phyloP scores from a whole-genome alignment of 2,329 filamentous ascomycete genomes.

The Nigrospora oryzae region DNA sequence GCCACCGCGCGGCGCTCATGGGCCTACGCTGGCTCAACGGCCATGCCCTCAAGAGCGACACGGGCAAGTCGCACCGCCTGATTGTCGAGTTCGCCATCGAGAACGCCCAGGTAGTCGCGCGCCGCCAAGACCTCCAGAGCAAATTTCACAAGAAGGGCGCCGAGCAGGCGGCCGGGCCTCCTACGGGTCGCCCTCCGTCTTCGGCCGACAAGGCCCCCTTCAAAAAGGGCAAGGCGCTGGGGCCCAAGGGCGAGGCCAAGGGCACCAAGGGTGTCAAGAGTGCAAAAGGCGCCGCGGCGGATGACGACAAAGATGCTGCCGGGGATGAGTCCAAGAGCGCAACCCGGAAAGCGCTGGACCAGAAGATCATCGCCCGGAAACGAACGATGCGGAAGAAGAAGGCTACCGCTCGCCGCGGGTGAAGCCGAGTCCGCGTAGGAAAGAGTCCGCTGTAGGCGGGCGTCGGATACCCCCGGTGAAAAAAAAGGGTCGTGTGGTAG shows the following conservation, averaged over 20 bases:
- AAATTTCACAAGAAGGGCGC: slow-evolving; percentile 19
- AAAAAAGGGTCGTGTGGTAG: too few species aligned
- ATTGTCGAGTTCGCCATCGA: slow-evolving; percentile 98
- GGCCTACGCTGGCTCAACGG: slow-evolving; percentile 91
- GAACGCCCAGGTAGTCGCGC: slow-evolving; percentile 88
- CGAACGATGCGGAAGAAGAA: slow-evolving; percentile 69
- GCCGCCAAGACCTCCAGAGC: slow-evolving; percentile 53
- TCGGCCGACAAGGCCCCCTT: neutral
- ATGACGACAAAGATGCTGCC: slow-evolving; percentile 13
- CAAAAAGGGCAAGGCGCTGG: neutral
- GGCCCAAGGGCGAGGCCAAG: slow-evolving; percentile 2
- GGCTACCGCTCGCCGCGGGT: slow-evolving; percentile 18
- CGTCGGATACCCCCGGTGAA: too few species aligned
- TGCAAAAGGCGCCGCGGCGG: slow-evolving; percentile 5
- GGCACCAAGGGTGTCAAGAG: slow-evolving; percentile 1
- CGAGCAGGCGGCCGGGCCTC: slow-evolving; percentile 1
- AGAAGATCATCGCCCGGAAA: slow-evolving; percentile 81
- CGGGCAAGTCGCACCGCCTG: slow-evolving; percentile 77
- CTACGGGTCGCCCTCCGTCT: neutral
- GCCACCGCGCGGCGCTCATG: slow-evolving; percentile 91
- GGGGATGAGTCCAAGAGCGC: slow-evolving; percentile 7
- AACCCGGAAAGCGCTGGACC: slow-evolving; percentile 38
- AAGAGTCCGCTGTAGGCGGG: too few species aligned
- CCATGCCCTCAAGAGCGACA: slow-evolving; percentile 46
- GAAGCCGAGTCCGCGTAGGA: too few species aligned